Conservation (phyloP, 345 rosid genomes). For the Dipteronia dyeriana region DNA sequence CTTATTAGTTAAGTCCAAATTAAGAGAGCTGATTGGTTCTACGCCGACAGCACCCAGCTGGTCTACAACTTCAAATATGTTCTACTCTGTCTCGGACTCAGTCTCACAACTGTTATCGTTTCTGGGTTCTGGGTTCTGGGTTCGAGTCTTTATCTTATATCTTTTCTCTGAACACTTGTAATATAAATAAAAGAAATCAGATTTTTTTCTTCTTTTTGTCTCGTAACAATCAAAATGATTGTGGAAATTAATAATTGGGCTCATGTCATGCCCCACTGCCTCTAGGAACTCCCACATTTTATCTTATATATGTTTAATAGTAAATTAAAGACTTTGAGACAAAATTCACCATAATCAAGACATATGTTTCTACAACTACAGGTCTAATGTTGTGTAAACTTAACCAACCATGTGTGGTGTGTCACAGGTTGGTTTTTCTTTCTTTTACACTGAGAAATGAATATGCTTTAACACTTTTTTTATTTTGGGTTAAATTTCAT, state of each 20-base stretch:
- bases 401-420: no score
- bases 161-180: neutral
- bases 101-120: no score
- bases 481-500: no score
- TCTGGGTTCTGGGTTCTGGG: no score
- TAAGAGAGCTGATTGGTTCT: slow-evolving; percentile 14
- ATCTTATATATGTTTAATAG: neutral
- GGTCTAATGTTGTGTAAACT: no score
- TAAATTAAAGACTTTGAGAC: neutral
- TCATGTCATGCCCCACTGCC: neutral
- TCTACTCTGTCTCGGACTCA: no score
- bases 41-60: slow-evolving; percentile 43
- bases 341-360: neutral
- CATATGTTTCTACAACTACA: no score
- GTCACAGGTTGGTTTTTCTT: no score
- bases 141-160: neutral
- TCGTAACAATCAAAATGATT: neutral
- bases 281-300: neutral
- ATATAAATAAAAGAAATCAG: no score
- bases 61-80: neutral
- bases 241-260: neutral
- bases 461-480: no score
- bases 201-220: neutral
- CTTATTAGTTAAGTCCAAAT: neutral
- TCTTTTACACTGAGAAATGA: no score